Conservation (phyloP, 352 stramenopile genomes). For the Thalassiosira livingstoniorum region DNA sequence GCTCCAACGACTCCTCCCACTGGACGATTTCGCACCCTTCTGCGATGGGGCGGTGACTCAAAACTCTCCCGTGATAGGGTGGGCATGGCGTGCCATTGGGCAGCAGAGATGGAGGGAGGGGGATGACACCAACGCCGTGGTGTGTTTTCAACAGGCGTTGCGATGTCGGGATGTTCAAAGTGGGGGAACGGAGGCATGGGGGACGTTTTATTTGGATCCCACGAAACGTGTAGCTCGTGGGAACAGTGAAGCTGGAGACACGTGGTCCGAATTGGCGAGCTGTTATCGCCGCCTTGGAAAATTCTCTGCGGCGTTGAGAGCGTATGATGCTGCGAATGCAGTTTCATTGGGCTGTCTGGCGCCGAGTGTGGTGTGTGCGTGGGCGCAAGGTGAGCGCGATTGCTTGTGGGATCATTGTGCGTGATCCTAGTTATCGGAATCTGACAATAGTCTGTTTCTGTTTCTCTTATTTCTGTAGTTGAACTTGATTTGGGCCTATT, state of each 20-base stretch:
- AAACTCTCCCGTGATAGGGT: slow-evolving; percentile 65
- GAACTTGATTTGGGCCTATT: slow-evolving; percentile 76
- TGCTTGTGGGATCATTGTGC: too few relatives aligned
- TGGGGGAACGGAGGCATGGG: slow-evolving; percentile 55
- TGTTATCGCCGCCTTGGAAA: slow-evolving; percentile 73
- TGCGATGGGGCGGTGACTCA: slow-evolving; percentile 50
- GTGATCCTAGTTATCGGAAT: too few relatives aligned
- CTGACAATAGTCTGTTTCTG: too few relatives aligned
- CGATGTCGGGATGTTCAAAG: slow-evolving; percentile 68
- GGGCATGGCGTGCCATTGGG: slow-evolving; percentile 74
- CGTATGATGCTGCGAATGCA: slow-evolving; percentile 63
- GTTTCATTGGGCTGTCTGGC: slow-evolving; percentile 44
- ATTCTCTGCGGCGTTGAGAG: slow-evolving; percentile 68
- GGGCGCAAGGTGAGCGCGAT: slow-evolving; percentile 63
- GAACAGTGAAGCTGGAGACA: slow-evolving; percentile 44
- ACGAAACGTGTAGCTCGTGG: not conserved
- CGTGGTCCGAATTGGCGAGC: slow-evolving; percentile 61
- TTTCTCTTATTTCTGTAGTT: slow-evolving; percentile 28
- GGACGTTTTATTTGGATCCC: slow-evolving; percentile 62
- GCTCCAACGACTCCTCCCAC: slow-evolving; percentile 56
- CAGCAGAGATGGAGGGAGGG: slow-evolving; percentile 50
- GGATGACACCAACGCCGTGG: slow-evolving; percentile 62
- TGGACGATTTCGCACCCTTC: slow-evolving; percentile 33
- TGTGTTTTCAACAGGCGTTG: slow-evolving; percentile 75
- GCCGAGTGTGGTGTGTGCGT: slow-evolving; percentile 58